These are phyloP conservation scores for Sarocladiaceae sp. DNA, from an alignment of 2,329 filamentous ascomycete genomes.

Conservation along the genomic window DNA sequence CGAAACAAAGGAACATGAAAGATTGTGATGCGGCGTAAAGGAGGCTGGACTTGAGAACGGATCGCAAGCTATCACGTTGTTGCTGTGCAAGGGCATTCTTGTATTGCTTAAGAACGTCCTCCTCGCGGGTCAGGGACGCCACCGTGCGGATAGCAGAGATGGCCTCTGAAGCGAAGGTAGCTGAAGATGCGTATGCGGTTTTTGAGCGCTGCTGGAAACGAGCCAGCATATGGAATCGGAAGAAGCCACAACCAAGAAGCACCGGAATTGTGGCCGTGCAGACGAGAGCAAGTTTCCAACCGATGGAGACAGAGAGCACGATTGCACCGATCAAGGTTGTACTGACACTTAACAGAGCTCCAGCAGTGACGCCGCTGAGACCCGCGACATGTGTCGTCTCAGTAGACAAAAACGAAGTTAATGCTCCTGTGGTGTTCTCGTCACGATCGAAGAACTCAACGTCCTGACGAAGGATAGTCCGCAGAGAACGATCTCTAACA, in stretches of 20 bases:
- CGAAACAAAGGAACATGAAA: slow-evolving; percentile 76
- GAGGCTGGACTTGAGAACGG: slow-evolving; percentile 69
- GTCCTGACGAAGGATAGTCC: slow-evolving; percentile 86
- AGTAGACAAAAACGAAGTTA: slow-evolving; percentile 85
- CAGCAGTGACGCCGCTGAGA: slow-evolving; percentile 81
- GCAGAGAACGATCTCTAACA: slow-evolving; percentile 77
- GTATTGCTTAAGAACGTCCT: slow-evolving; percentile 73
- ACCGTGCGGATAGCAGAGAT: slow-evolving; percentile 93
- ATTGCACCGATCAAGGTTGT: slow-evolving; percentile 78
- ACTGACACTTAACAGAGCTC: slow-evolving; percentile 74
- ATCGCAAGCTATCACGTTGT: slow-evolving; percentile 63
- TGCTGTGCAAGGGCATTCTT: slow-evolving; percentile 62
- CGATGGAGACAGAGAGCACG: slow-evolving; percentile 65
- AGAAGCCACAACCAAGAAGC: slow-evolving; percentile 76
- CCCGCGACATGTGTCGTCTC: slow-evolving; percentile 87
- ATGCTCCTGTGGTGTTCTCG: slow-evolving; percentile 81
- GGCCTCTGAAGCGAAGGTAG: slow-evolving; percentile 86
- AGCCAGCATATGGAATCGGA: slow-evolving; percentile 80
- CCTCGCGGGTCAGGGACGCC: slow-evolving; percentile 81
- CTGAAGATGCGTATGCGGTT: slow-evolving; percentile 72
- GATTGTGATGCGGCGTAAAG: slow-evolving; percentile 85
- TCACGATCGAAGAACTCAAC: slow-evolving; percentile 88
- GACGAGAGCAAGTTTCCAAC: slow-evolving; percentile 85
- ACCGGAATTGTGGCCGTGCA: slow-evolving; percentile 76
- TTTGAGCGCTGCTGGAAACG: slow-evolving; percentile 77